Evolutionary conservation across 768 basidiomycete species (phyloP), one percentile per base, ranked within the genome.

Genomic region (Pleurotus ostreatus): DNA sequence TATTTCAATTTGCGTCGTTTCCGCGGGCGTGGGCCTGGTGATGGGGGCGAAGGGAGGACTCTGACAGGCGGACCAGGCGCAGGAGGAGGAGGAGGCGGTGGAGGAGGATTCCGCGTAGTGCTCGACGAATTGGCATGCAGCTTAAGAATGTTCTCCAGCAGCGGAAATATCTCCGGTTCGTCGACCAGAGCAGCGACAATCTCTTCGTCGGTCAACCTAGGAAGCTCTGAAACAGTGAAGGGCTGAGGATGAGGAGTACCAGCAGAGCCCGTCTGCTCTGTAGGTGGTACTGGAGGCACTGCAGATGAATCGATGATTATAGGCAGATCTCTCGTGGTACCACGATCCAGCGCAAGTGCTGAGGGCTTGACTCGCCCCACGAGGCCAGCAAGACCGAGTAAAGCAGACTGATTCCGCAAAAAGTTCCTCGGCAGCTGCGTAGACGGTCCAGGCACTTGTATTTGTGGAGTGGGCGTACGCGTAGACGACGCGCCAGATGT

Each of bases 351-450:
- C 13, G 74, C 70, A 20, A 84, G 73, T 38, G 76, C 74, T 15
- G 81, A 72, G 22, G 88, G 83, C 53, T 83, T 84, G 20, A 91
- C 74, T 3, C 81, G 81, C 39, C 80, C 83, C 16, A 92, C 82
- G 41, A 87, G 70, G 37, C 89, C 89, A 9, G 89, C 89, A 15
- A 78, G 76, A 7, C 89, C 89, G 6, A 92, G 76, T 2, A 92
- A 72, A 0, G 85, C 84, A 34, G 83, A 75, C 66, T 91, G 89
- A 60, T 80, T 89, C 26, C 89, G 85, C 49, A 92, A 70, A 56
- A 89, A 88, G 66, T 89, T 83, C 6, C 80, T 70, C 15, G 89
- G 89, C 13, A 75, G 70, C 1, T 84, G 85, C 41, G 74, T 78
- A 48, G 80, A 74, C 20, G 85, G 81, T 60, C 83, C 81, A 0